Conservation (phyloP, 2,329 filamentous ascomycete species). For the Stagonosporopsis tanaceti region DNA sequence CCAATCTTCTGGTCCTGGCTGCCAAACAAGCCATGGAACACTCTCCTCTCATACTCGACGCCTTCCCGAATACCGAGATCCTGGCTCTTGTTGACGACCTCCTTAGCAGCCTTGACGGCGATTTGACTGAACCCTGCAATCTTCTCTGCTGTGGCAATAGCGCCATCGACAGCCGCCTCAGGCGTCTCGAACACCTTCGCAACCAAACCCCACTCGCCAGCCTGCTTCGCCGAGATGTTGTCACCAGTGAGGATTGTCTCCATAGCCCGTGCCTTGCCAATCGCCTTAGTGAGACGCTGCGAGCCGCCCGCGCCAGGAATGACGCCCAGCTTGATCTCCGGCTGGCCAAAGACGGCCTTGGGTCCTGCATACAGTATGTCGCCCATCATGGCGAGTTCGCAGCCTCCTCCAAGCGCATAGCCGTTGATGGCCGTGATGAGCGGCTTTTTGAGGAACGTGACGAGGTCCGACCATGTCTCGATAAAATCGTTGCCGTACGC, state of each 20-base stretch:
- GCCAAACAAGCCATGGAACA: slow-evolving; percentile 94
- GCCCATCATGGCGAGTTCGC: slow-evolving; percentile 96
- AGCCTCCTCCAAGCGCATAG: slow-evolving; percentile 92
- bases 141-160: slow-evolving; percentile 83
- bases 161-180: slow-evolving; percentile 81
- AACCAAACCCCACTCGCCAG: slow-evolving; percentile 88
- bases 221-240: slow-evolving; percentile 83
- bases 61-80: slow-evolving; percentile 87
- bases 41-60: slow-evolving; percentile 89
- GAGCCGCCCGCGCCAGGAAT: slow-evolving; percentile 92
- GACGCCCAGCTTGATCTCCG: slow-evolving; percentile 93
- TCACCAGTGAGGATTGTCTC: slow-evolving; percentile 58
- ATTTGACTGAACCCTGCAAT: slow-evolving; percentile 88
- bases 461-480: slow-evolving; percentile 88
- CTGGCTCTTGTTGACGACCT: slow-evolving; percentile 99
- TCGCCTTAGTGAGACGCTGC: slow-evolving; percentile 80
- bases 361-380: slow-evolving; percentile 92
- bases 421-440: slow-evolving; percentile 94
- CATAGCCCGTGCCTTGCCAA: slow-evolving; percentile 58
- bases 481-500: slow-evolving; percentile 94
- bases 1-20: slow-evolving; percentile 96
- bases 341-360: slow-evolving; percentile 90
- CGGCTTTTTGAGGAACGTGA: slow-evolving; percentile 87
- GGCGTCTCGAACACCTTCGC: slow-evolving; percentile 81
- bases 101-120: slow-evolving; percentile 89